These are phyloP conservation scores for Phtheirospermum japonicum DNA, from an alignment of 257 asterid species.

Conservation along the genomic window DNA sequence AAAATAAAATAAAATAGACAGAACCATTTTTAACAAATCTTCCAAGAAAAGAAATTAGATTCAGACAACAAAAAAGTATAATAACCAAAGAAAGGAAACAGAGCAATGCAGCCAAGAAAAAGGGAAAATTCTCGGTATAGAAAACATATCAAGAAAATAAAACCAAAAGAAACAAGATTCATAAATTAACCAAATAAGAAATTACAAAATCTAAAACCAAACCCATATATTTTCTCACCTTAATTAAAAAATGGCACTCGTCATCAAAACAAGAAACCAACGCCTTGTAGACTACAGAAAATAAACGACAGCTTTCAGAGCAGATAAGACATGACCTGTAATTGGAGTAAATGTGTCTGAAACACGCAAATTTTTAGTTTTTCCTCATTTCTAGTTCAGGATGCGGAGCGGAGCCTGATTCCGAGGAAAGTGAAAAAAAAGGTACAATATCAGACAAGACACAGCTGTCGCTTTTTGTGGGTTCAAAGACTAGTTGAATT, in stretches of 20 bases:
- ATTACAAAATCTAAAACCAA: no score
- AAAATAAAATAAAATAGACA: no score
- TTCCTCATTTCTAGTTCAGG: conserved; percentile 14
- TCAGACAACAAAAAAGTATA: not conserved
- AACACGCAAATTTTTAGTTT: conserved; percentile 32
- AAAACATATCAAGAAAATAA: no score
- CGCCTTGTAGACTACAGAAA: not conserved
- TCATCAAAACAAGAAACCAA: conserved; percentile 28
- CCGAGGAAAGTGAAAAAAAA: conserved; percentile 16
- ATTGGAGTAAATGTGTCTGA: no score
- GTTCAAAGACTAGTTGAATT: no score
- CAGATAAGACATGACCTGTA: conserved; percentile 29
- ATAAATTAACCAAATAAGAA: no score
- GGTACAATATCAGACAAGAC: conserved; percentile 33
- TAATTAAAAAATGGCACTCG: conserved; percentile 27
- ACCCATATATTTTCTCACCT: conserved; percentile 32
- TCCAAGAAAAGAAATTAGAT: no score
- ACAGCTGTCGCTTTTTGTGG: no score
- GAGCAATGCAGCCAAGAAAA: conserved; percentile 29
- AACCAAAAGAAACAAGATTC: no score
- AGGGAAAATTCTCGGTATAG: conserved; percentile 15
- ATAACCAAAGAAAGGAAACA: not conserved
- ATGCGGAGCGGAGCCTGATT: conserved; percentile 23
- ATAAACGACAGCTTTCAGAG: conserved; percentile 26
- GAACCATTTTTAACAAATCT: no score